Conservation (phyloP, 2,329 filamentous ascomycete genomes). For the Escovopsis weberi region DNA sequence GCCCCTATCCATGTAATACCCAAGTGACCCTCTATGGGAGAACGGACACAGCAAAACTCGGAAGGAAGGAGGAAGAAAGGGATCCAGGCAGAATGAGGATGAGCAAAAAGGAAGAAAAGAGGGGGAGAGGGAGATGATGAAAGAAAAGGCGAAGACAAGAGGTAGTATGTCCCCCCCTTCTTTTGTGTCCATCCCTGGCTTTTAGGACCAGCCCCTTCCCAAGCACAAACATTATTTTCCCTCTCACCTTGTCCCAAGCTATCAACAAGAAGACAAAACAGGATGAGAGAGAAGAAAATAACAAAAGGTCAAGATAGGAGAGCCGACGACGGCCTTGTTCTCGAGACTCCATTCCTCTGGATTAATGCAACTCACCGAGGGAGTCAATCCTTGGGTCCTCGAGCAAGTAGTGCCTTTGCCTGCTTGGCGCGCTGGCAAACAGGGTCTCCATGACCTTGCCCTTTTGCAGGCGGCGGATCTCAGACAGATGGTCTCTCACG, state of each 20-base stretch:
- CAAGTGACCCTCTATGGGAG: no score
- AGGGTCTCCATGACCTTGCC: conserved; percentile 68
- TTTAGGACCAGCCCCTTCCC: background rate
- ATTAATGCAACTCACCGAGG: conserved; percentile 1
- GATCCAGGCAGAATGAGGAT: background rate
- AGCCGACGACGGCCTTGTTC: background rate
- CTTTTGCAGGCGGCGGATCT: conserved; percentile 66
- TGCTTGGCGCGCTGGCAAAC: conserved; percentile 37
- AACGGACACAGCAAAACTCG: no score
- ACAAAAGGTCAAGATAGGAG: background rate
- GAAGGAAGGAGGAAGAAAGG: background rate
- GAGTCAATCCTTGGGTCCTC: conserved; percentile 1
- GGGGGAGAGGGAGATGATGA: background rate
- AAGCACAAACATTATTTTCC: background rate
- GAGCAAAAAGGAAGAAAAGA: background rate
- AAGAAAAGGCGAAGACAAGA: background rate
- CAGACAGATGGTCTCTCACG: conserved; percentile 63
- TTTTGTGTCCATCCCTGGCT: background rate
- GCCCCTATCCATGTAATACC: no score
- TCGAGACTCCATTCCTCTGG: background rate
- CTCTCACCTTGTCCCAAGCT: background rate
- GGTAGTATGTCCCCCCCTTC: background rate
- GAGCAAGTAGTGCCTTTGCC: conserved; percentile 2
- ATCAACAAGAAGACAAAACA: background rate
- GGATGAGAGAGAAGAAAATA: background rate